These are phyloP conservation scores for Calendula officinalis DNA, from an alignment of 129 eudicot species.

Conservation along the genomic window DNA sequence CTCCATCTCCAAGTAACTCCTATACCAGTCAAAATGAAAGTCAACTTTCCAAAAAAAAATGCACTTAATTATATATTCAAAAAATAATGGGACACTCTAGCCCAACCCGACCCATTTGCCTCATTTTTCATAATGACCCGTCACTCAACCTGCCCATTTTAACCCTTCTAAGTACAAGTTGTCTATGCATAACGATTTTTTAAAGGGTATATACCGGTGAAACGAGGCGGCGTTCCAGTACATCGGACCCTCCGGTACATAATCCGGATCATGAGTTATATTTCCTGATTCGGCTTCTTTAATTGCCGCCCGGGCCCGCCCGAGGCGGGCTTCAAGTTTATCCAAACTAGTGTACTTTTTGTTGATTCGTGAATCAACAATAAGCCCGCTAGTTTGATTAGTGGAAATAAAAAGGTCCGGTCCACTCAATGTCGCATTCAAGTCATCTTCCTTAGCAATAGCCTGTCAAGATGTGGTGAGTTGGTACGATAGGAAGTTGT, in stretches of 20 bases:
- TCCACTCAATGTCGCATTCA: constrained; percentile 29
- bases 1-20: constrained; percentile 67
- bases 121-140: too few relatives aligned
- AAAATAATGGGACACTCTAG: too few relatives aligned
- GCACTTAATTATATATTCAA: too few relatives aligned
- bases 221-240: constrained; percentile 51
- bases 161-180: background rate
- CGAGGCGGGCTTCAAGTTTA: constrained; percentile 43
- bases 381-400: constrained; percentile 30
- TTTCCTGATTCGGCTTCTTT: constrained; percentile 33
- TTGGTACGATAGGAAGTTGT: constrained; percentile 7
- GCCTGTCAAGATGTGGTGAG: constrained; percentile 26
- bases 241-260: constrained; percentile 49
- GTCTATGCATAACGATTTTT: background rate
- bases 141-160: too few relatives aligned
- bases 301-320: constrained; percentile 34
- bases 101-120: too few relatives aligned
- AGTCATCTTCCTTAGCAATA: constrained; percentile 34
- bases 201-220: constrained; percentile 40
- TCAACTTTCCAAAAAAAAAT: background rate
- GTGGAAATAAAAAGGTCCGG: constrained; percentile 7
- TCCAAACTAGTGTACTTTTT: constrained; percentile 34
- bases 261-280: constrained; percentile 46
- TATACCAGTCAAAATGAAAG: constrained; percentile 9
- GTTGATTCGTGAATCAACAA: constrained; percentile 16